Percentiles rank a stretch among this genome's conserved stretches.
These are phyloP conservation scores for Rhynchospora pubera DNA, from an alignment of 176 grass and related monocot species.

Conservation along the genomic window DNA sequence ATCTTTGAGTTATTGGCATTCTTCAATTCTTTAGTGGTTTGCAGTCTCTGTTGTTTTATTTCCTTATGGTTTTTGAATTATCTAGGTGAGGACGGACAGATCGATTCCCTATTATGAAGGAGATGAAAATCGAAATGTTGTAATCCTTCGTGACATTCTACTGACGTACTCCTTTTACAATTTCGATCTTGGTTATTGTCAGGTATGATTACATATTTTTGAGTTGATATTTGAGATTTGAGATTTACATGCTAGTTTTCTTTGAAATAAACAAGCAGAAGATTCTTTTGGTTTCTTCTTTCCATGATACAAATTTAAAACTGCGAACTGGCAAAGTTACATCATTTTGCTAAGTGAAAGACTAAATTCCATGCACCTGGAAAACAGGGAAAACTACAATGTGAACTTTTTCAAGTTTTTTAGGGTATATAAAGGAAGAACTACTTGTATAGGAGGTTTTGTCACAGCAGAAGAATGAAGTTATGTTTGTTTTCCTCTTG, in stretches of 20 bases:
- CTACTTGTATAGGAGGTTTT: neutral
- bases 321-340: neutral
- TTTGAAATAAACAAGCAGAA: neutral
- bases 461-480: neutral
- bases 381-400: neutral
- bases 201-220: constrained; percentile 44
- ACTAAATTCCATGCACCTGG: neutral
- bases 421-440: neutral
- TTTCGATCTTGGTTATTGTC: constrained; percentile 99
- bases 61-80: constrained; percentile 21
- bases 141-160: constrained; percentile 81
- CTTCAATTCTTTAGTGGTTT: constrained; percentile 10
- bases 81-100: constrained; percentile 96
- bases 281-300: neutral
- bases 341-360: neutral
- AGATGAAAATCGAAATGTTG: constrained; percentile 87
- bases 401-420: neutral
- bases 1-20: constrained; percentile 8
- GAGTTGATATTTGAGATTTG: too few species aligned
- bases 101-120: constrained; percentile 90
- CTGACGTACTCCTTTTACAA: constrained; percentile 99
- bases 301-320: neutral
- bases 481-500: neutral
- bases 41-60: constrained; percentile 21
- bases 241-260: neutral